Conservation (phyloP, 169 alveolate species). For the Babesia caballi region DNA sequence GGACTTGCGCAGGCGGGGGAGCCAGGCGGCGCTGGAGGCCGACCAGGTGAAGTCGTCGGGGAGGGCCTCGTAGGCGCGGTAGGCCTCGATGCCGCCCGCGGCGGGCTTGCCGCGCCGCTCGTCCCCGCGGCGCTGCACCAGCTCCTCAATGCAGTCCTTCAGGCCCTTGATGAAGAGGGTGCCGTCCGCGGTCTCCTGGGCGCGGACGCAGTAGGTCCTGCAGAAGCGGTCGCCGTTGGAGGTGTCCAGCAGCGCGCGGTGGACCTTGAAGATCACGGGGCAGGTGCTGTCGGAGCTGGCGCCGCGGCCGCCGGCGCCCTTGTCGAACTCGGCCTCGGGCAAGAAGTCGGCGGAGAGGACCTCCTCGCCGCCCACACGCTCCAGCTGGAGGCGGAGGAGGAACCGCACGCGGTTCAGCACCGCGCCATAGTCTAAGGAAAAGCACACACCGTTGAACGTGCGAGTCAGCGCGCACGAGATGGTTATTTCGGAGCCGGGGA, state of each 20-base stretch:
- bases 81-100: conserved; percentile 22
- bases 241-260: neutral
- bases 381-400: conserved; percentile 19
- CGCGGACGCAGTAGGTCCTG: conserved; percentile 4
- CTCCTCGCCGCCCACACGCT: conserved; percentile 23
- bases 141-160: conserved; percentile 20
- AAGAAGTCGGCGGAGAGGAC: neutral
- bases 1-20: conserved; percentile 72
- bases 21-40: conserved; percentile 72
- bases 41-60: conserved; percentile 64
- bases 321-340: neutral
- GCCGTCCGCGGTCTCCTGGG: conserved; percentile 37
- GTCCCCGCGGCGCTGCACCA: neutral
- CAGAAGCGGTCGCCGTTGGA: neutral
- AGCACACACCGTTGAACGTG: conserved; percentile 40
- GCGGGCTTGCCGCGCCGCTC: neutral
- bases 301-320: neutral
- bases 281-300: conserved; percentile 11
- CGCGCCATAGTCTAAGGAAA: conserved; percentile 34
- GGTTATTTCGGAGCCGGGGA: conserved; percentile 22
- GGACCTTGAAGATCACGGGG: conserved; percentile 34
- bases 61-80: conserved; percentile 12
- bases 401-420: conserved; percentile 21
- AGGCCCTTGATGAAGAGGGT: conserved; percentile 25
- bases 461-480: conserved; percentile 28